Percentiles rank a stretch among this genome's conserved stretches.
phyloP scores from a whole-genome alignment of 306 rosid genomes.

The Vachellia pachyceras region DNA sequence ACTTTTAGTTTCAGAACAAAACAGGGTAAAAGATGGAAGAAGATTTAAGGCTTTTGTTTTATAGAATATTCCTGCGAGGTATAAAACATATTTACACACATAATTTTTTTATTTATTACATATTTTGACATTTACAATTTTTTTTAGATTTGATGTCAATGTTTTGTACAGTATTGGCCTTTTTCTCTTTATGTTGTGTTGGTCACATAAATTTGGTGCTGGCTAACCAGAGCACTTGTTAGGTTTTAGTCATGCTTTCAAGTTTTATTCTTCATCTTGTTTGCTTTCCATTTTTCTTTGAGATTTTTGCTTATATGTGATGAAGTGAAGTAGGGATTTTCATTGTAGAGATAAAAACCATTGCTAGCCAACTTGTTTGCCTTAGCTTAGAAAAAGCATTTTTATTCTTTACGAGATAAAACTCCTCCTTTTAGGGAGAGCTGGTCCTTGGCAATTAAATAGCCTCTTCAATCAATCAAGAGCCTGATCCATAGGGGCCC shows the following conservation, averaged over 20 bases:
- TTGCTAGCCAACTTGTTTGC: not conserved
- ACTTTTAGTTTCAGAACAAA: not conserved
- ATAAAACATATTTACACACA: not conserved
- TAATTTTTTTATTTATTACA: not conserved
- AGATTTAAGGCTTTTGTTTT: not conserved
- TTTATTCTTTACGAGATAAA: no score
- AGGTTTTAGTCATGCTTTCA: not conserved
- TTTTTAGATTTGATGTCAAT: not conserved
- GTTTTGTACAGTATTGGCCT: not conserved
- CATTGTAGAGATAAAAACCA: not conserved
- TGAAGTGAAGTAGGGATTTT: not conserved
- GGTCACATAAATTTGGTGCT: not conserved
- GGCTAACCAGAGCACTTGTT: not conserved
- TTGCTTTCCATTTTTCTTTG: not conserved
- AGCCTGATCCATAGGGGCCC: not conserved
- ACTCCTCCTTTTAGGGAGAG: not conserved
- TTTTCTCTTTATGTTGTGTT: not conserved
- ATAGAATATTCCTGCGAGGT: not conserved
- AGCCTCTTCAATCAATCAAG: not conserved
- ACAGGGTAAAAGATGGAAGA: not conserved
- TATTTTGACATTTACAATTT: not conserved
- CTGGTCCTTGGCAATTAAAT: not conserved
- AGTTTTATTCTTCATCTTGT: not conserved
- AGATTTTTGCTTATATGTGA: not conserved
- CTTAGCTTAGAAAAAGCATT: no score